Evolutionary conservation across 208 protist genomes (phyloP).

Genomic region (Crithidia expoeki): DNA sequence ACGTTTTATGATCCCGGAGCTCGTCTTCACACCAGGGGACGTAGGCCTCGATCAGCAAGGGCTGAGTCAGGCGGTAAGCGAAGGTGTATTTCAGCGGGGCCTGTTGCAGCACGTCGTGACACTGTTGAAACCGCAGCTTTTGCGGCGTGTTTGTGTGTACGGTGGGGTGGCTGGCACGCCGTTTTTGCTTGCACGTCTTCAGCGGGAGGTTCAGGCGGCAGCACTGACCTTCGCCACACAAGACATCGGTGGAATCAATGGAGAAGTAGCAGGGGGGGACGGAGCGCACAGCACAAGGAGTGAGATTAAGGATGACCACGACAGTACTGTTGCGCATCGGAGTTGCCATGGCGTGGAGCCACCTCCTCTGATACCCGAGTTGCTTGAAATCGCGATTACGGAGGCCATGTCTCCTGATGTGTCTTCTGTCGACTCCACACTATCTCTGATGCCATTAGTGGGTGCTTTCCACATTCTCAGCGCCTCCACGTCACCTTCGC

Average conservation of each 20-base stretch:
- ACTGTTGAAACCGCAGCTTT: constrained; percentile 41
- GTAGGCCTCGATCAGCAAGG: constrained; percentile 70
- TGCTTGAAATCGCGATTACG: not conserved
- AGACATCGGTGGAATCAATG: too few relatives aligned
- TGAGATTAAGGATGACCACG: too few relatives aligned
- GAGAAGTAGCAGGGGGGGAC: too few relatives aligned
- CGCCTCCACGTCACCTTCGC: not conserved
- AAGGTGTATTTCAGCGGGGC: constrained; percentile 49
- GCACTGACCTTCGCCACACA: not conserved
- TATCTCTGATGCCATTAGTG: constrained; percentile 5
- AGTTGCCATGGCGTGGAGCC: not conserved
- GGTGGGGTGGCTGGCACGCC: constrained; percentile 53
- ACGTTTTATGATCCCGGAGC: constrained; percentile 75
- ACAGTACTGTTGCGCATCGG: too few relatives aligned
- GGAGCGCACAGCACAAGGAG: too few relatives aligned
- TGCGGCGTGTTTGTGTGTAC: constrained; percentile 52
- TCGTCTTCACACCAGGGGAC: constrained; percentile 78
- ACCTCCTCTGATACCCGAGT: constrained; percentile 6
- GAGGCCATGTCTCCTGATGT: not conserved
- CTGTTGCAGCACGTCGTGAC: constrained; percentile 39
- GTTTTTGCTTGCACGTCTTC: constrained; percentile 48
- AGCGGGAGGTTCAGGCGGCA: constrained; percentile 40
- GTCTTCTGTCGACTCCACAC: not conserved
- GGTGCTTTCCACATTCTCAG: constrained; percentile 50
- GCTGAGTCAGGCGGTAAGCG: constrained; percentile 47